These are phyloP conservation scores for Botrytis galanthina DNA, from an alignment of 2,329 filamentous ascomycete species.

Conservation along the genomic window DNA sequence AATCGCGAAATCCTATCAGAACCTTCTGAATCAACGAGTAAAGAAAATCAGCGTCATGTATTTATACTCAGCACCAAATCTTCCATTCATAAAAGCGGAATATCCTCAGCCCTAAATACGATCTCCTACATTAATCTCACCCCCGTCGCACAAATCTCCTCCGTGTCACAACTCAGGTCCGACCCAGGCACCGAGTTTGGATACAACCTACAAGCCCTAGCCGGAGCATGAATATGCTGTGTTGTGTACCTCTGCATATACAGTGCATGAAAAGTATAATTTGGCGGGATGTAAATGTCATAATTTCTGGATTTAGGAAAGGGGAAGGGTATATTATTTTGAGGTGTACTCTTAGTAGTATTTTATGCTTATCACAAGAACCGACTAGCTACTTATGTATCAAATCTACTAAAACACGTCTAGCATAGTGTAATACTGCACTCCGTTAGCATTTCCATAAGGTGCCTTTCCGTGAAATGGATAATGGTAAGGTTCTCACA, in stretches of 20 bases:
- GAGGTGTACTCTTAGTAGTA: background rate
- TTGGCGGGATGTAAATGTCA: background rate
- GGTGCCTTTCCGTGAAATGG: background rate
- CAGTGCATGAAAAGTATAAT: background rate
- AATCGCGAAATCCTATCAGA: background rate
- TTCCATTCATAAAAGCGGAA: background rate
- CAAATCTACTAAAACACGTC: background rate
- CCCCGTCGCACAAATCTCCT: background rate
- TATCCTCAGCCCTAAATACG: slow-evolving; percentile 9
- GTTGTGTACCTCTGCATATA: background rate
- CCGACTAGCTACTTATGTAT: background rate
- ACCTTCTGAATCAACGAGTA: background rate
- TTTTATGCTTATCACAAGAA: background rate
- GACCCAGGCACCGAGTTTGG: background rate
- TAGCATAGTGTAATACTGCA: background rate
- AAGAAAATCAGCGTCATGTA: background rate
- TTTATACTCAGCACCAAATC: background rate
- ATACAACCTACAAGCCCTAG: background rate
- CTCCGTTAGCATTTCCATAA: background rate
- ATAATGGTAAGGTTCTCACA: background rate
- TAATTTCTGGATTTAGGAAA: background rate
- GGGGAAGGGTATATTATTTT: background rate
- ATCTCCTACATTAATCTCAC: background rate
- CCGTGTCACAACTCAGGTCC: background rate
- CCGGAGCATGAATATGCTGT: background rate